phyloP scores from a whole-genome alignment of 257 asterid species.

The Penstemon barbatus region DNA sequence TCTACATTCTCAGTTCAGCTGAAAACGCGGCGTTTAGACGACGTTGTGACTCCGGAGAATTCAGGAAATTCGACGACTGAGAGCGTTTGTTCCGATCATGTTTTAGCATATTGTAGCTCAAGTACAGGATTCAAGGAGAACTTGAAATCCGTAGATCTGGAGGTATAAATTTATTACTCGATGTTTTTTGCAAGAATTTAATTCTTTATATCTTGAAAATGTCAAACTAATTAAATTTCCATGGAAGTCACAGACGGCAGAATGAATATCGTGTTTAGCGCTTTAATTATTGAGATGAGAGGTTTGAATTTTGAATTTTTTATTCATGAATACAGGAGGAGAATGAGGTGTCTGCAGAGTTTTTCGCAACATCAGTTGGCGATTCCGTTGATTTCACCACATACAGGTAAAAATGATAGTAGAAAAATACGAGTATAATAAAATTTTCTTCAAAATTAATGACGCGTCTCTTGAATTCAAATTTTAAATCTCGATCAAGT shows the following conservation, averaged over 20 bases:
- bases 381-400: conserved; percentile 31
- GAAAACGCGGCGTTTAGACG: too few species aligned
- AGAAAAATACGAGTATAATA: not conserved
- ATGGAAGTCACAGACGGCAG: conserved; percentile 22
- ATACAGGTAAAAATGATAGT: conserved; percentile 38
- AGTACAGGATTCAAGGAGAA: conserved; percentile 40
- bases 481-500: conserved; percentile 36
- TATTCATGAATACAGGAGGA: conserved; percentile 30
- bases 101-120: conserved; percentile 44
- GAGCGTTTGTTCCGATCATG: conserved; percentile 30
- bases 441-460: not conserved
- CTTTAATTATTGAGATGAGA: conserved; percentile 14
- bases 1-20: too few species aligned
- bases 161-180: conserved; percentile 38
- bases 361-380: conserved; percentile 32
- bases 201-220: conserved; percentile 14
- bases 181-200: not conserved
- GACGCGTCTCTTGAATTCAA: conserved; percentile 36
- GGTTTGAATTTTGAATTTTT: conserved; percentile 38
- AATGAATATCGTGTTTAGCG: conserved; percentile 26
- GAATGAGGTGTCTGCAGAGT: conserved; percentile 39
- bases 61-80: too few species aligned
- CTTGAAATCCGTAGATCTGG: conserved; percentile 55
- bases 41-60: too few species aligned
- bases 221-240: conserved; percentile 20